Percentiles rank a stretch among this genome's conserved stretches.
These are phyloP conservation scores for Triticum monococcum DNA, from an alignment of 176 grass and related monocot species.

Conservation along the genomic window DNA sequence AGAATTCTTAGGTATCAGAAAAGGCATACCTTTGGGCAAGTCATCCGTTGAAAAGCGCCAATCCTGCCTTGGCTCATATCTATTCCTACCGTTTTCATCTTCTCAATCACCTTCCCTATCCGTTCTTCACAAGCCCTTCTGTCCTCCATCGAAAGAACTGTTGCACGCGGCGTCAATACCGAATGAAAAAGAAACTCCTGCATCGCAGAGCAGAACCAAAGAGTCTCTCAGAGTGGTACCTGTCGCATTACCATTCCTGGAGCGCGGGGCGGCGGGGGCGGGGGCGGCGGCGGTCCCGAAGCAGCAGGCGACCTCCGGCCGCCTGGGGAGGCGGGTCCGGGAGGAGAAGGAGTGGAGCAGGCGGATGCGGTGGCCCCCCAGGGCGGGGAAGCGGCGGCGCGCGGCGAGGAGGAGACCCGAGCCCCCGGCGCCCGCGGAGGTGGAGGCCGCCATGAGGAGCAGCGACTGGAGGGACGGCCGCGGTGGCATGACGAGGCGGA, in stretches of 20 bases:
- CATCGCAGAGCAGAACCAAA: not conserved
- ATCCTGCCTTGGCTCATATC: too few species aligned
- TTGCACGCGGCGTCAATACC: too few species aligned
- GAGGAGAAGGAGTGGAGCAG: constrained; percentile 28
- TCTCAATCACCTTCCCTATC: too few species aligned
- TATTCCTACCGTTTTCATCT: too few species aligned
- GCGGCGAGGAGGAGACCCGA: constrained; percentile 14
- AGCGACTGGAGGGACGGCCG: constrained; percentile 47
- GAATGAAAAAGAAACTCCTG: too few species aligned
- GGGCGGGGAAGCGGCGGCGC: constrained; percentile 26
- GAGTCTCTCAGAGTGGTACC: not conserved
- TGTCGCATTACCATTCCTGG: constrained; percentile 40
- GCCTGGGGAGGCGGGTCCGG: not conserved
- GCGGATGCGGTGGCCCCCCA: not conserved
- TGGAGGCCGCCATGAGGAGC: constrained; percentile 44
- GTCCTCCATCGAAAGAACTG: too few species aligned
- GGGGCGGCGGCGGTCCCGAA: constrained; percentile 15
- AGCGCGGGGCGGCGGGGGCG: not conserved
- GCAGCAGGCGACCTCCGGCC: constrained; percentile 25
- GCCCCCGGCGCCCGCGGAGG: constrained; percentile 27
- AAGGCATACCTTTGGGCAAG: too few species aligned
- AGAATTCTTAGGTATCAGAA: too few species aligned
- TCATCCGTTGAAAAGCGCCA: too few species aligned
- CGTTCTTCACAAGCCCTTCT: too few species aligned
- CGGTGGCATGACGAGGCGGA: constrained; percentile 39